These are phyloP conservation scores for Nitzschia sp. DNA, from an alignment of 108 stramenopile species.

Conservation along the genomic window DNA sequence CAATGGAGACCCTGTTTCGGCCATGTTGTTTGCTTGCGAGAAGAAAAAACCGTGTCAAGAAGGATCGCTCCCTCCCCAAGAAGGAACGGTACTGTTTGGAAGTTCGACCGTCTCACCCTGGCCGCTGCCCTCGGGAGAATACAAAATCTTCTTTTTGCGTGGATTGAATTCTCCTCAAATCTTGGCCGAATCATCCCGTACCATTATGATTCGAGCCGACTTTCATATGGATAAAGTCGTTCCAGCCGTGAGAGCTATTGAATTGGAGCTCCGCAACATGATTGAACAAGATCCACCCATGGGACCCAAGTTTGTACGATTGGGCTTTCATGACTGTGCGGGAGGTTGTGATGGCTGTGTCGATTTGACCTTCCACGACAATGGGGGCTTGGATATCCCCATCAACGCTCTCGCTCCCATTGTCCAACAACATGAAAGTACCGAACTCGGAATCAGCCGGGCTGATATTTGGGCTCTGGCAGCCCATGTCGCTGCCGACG, in stretches of 20 bases:
- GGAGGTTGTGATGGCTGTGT: conserved; percentile 56
- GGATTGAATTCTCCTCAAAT: too few species aligned
- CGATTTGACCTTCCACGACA: conserved; percentile 41
- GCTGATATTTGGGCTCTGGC: conserved; percentile 61
- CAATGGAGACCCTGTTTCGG: too few species aligned
- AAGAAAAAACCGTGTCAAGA: too few species aligned
- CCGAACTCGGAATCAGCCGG: conserved; percentile 23
- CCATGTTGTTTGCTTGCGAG: too few species aligned
- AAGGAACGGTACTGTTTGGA: background rate
- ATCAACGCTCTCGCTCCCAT: conserved; percentile 42
- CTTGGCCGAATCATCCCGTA: too few species aligned
- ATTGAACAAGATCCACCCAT: conserved; percentile 1
- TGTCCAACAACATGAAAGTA: conserved; percentile 26
- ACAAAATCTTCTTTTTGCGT: background rate
- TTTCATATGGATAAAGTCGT: background rate
- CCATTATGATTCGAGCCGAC: background rate
- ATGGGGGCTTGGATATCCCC: conserved; percentile 43
- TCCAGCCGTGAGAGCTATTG: background rate
- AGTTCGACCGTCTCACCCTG: background rate
- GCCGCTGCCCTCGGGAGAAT: background rate
- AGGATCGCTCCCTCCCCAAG: background rate
- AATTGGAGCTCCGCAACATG: background rate
- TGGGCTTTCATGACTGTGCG: conserved; percentile 57
- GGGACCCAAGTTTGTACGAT: conserved; percentile 38
- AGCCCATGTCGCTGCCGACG: conserved; percentile 43